Percentiles rank a stretch among this genome's conserved stretches.
Evolutionary conservation across 2,329 filamentous ascomycete genomes (phyloP).

Genomic region (Akanthomyces lecanii): DNA sequence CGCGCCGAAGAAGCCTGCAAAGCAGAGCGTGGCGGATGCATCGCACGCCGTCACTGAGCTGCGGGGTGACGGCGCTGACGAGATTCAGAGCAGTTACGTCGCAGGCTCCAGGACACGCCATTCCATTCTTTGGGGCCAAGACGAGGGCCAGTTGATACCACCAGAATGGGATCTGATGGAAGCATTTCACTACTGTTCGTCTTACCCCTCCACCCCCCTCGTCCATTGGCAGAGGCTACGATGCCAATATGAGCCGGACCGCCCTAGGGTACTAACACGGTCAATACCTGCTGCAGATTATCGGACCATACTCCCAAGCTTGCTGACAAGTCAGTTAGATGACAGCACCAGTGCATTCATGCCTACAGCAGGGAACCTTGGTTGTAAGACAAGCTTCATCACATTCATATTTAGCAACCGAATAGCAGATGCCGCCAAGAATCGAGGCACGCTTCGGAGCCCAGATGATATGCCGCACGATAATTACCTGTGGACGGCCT

Average conservation of each 20-base stretch:
- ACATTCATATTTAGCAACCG: slow-evolving; percentile 13
- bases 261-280: neutral
- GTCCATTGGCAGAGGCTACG: neutral
- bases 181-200: slow-evolving; percentile 9
- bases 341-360: neutral
- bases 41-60: neutral
- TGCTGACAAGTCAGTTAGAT: neutral
- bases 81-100: neutral
- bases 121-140: neutral
- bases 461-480: slow-evolving; percentile 6
- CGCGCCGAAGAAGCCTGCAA: neutral
- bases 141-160: neutral
- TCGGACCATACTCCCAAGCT: slow-evolving; percentile 8
- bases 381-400: slow-evolving; percentile 13
- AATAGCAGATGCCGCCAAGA: slow-evolving; percentile 12
- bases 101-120: neutral
- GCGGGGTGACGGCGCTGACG: neutral
- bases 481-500: slow-evolving; percentile 7
- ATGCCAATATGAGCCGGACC: neutral
- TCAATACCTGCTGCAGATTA: neutral
- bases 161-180: slow-evolving; percentile 12
- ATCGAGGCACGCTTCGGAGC: slow-evolving; percentile 1
- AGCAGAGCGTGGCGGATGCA: neutral
- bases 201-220: neutral
- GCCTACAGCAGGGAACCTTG: slow-evolving; percentile 8